A percentile compares a stretch with the other conserved stretches of the same genome.
Evolutionary conservation across 805 yeast genomes (phyloP).

Genomic region (Ogataea minuta): DNA sequence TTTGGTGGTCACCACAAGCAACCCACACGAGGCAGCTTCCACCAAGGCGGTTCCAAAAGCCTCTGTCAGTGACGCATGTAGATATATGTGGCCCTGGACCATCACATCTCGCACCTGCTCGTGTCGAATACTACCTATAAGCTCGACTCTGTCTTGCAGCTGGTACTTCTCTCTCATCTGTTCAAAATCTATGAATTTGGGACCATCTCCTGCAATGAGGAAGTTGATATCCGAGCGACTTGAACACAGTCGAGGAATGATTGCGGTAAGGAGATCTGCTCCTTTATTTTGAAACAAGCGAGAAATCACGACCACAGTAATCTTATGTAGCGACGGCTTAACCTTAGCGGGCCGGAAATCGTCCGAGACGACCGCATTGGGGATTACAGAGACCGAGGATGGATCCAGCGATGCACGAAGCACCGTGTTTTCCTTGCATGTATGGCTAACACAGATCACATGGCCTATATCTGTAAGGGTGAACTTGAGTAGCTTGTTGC

Average conservation of each 20-base stretch:
- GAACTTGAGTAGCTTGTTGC: conserved; percentile 82
- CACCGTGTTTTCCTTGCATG: conserved; percentile 94
- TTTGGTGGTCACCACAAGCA: conserved; percentile 87
- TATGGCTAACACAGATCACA: conserved; percentile 94
- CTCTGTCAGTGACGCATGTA: conserved; percentile 93
- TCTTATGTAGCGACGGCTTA: conserved; percentile 36
- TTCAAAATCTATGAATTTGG: conserved; percentile 87
- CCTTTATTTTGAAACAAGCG: conserved; percentile 96
- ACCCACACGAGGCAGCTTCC: conserved; percentile 96
- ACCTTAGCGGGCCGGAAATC: conserved; percentile 62
- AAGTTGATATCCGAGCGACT: conserved; percentile 65
- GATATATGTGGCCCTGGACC: conserved; percentile 89
- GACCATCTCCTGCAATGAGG: conserved; percentile 95
- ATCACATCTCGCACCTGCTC: conserved; percentile 91
- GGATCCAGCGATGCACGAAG: conserved; percentile 84
- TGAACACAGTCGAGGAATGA: conserved; percentile 79
- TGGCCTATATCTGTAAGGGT: conserved; percentile 85
- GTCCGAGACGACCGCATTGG: conserved; percentile 87
- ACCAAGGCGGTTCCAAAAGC: conserved; percentile 97
- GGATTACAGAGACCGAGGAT: conserved; percentile 77
- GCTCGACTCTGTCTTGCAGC: conserved; percentile 81
- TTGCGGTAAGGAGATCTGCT: conserved; percentile 79
- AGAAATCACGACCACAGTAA: conserved; percentile 88
- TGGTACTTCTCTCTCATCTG: conserved; percentile 89
- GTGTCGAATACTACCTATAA: conserved; percentile 85